These are phyloP conservation scores for Colletotrichum nymphaeae DNA, from an alignment of 2,329 filamentous ascomycete species.

Conservation along the genomic window DNA sequence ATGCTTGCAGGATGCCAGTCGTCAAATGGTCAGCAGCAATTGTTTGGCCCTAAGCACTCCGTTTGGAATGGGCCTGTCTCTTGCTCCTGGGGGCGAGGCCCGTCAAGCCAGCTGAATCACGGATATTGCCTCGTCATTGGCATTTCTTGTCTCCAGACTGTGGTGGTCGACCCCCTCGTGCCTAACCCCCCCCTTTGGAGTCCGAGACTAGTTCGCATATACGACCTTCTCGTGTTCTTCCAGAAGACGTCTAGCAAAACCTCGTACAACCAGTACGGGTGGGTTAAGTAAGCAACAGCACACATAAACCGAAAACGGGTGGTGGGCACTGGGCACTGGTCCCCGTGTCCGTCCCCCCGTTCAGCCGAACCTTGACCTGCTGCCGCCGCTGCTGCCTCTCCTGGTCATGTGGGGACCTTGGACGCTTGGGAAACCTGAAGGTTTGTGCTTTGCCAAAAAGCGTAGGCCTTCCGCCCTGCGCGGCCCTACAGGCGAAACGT, in stretches of 20 bases:
- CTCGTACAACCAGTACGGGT: not conserved
- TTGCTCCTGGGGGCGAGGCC: not conserved
- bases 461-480: not conserved
- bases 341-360: not conserved
- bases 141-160: not conserved
- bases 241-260: conserved; percentile 2
- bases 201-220: conserved; percentile 7
- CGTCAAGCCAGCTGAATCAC: not conserved
- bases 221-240: conserved; percentile 14
- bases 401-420: not conserved
- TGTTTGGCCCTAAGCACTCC: not conserved
- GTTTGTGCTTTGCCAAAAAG: not conserved
- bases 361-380: not conserved
- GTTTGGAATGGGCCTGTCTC: not conserved
- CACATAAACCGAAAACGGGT: not conserved
- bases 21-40: not conserved
- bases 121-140: conserved; percentile 5
- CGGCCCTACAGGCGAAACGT: conserved; percentile 3
- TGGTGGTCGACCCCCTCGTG: not conserved
- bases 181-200: not conserved
- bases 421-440: not conserved
- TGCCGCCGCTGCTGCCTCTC: not conserved
- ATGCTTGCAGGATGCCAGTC: not conserved
- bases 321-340: not conserved
- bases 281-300: not conserved